Evolutionary conservation across 345 rosid genomes (phyloP), one percentile per base, ranked within the genome.

Genomic region (Gossypium anomalum): DNA sequence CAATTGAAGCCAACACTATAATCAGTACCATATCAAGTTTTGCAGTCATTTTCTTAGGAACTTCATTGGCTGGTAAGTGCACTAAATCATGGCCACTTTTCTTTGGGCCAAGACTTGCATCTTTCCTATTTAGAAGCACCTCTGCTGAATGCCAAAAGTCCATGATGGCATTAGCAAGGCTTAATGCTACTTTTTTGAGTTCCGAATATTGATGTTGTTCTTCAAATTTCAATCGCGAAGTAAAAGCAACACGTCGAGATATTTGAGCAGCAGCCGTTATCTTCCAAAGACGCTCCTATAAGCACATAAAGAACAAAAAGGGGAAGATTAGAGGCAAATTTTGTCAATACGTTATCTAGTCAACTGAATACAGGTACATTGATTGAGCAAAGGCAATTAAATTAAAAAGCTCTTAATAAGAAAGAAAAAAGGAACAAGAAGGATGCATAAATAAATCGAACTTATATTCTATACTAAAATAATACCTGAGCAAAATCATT

Each of bases 271-370:
- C 98, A 81, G 95, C 94, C 63, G 97, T 93, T 86, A 81, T 87
- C 83, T 96, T 96, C 99, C 99, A 96, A 75, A 96, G 86, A 49
- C 98, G 95, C 86, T 96, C 99, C 98, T 96, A 81, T 15, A 80
- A 74, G 76, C 56, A 66, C 15, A 34, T 63, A 72, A 66, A 58
- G 45, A 73, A 23, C 17, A 76, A 55, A 56, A 56, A 56, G 4
- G 23, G 20, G 52, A 48, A 67, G 56, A 2, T 27, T 38, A 11
- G 12, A 60, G 22, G 57, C 49, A 78, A 43, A 17, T 66, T 34
- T 34, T 41, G 22, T 25, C 64, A 45, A 43, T 34, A 76, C 45
- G 48, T 23, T 38, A 38, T 17, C 13, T 7, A 15, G n/a, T 12
- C 71, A 44, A 7, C 43, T 48, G 25, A 14, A 23, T 55, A 47